Evolutionary conservation across 169 alveolate genomes (phyloP).

Genomic region (Eimeria tenella): DNA sequence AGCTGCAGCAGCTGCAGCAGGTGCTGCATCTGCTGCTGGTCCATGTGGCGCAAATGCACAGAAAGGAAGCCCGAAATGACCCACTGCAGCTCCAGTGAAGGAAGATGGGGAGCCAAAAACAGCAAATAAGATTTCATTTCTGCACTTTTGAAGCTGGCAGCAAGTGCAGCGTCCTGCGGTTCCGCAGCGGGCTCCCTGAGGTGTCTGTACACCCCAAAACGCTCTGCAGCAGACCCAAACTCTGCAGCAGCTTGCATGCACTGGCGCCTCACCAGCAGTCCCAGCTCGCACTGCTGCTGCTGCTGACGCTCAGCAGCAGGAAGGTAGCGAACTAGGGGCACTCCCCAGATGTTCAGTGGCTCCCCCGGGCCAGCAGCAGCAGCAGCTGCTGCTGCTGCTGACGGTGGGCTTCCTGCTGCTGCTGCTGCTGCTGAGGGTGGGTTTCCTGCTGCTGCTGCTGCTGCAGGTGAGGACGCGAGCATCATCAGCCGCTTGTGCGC

Average conservation of each 20-base stretch:
- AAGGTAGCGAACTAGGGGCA: background rate
- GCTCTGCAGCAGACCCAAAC: conserved; percentile 28
- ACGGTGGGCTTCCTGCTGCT: background rate
- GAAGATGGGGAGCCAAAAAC: conserved; percentile 29
- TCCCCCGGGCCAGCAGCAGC: background rate
- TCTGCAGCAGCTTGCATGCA: conserved; percentile 42
- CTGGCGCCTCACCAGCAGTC: background rate
- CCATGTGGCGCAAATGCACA: background rate
- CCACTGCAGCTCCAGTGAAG: conserved; percentile 2
- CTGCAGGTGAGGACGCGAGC: conserved; percentile 13
- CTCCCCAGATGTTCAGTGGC: background rate
- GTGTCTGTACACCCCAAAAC: conserved; percentile 54
- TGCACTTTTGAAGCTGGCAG: background rate
- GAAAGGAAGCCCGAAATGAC: background rate
- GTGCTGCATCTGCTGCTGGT: conserved; percentile 22
- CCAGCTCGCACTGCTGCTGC: background rate
- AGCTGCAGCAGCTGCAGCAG: conserved; percentile 35
- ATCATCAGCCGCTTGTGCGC: conserved; percentile 8
- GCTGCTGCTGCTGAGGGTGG: background rate
- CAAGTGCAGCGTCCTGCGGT: background rate
- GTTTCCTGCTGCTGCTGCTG: background rate
- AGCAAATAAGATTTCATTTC: conserved; percentile 12
- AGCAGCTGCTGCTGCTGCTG: background rate
- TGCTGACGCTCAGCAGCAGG: conserved; percentile 13
- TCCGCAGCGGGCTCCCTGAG: background rate